Percentiles rank a stretch among this genome's conserved stretches.
These are phyloP conservation scores for Steccherinum ochraceum DNA, from an alignment of 768 basidiomycete genomes.

Conservation along the genomic window DNA sequence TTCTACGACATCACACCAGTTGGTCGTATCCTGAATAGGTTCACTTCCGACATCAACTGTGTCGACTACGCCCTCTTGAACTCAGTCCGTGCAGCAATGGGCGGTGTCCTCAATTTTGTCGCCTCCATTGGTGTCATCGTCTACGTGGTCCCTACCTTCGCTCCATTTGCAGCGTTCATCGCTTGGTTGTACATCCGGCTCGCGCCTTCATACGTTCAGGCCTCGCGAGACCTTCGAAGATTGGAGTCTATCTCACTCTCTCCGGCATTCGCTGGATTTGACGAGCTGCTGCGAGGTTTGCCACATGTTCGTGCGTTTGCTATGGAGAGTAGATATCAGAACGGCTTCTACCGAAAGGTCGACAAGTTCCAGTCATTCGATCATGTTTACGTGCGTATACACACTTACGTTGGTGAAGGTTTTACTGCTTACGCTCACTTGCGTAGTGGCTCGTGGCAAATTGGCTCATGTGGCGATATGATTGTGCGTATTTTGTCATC, in stretches of 20 bases:
- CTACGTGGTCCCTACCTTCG: constrained; percentile 55
- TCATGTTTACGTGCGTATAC: constrained; percentile 54
- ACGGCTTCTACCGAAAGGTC: constrained; percentile 54
- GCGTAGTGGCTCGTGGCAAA: constrained; percentile 58
- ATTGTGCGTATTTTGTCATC: constrained; percentile 37
- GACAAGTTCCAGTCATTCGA: constrained; percentile 64
- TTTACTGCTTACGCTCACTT: not conserved
- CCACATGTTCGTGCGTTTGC: constrained; percentile 66
- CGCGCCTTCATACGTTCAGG: constrained; percentile 52
- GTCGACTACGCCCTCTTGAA: constrained; percentile 59
- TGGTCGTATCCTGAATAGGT: constrained; percentile 74
- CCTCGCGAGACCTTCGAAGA: constrained; percentile 62
- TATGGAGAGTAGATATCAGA: constrained; percentile 62
- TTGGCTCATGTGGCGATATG: constrained; percentile 72
- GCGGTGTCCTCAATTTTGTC: constrained; percentile 53
- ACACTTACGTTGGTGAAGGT: too few species aligned
- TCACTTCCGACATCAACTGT: constrained; percentile 67
- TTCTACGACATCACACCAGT: constrained; percentile 74
- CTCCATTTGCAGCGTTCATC: constrained; percentile 60
- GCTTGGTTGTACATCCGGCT: constrained; percentile 63
- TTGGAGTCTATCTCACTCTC: constrained; percentile 63
- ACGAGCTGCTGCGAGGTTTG: constrained; percentile 62
- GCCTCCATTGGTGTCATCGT: constrained; percentile 62
- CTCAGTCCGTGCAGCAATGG: constrained; percentile 48
- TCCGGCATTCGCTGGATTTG: constrained; percentile 69